Evolutionary conservation across 768 basidiomycete genomes (phyloP).

Genomic region (Lactarius quietus): DNA sequence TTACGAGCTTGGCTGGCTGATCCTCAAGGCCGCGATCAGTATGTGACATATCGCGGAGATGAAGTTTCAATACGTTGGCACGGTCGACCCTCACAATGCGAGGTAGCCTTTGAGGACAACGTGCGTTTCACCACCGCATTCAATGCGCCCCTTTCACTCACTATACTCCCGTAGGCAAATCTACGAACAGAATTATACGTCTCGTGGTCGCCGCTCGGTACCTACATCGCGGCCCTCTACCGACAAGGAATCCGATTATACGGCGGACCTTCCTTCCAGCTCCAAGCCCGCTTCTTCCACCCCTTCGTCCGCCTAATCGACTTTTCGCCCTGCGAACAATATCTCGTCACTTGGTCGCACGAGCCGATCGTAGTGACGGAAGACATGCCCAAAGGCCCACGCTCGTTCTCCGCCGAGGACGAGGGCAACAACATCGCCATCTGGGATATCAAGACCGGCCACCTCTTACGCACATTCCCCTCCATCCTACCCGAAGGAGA

Average conservation of each 20-base stretch:
- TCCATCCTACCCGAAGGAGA: constrained; percentile 60
- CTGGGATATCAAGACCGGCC: constrained; percentile 96
- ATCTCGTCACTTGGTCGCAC: constrained; percentile 96
- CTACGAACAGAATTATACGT: constrained; percentile 93
- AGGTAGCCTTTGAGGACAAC: constrained; percentile 68
- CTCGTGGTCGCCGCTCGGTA: constrained; percentile 95
- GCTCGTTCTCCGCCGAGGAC: constrained; percentile 88
- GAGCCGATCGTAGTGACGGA: constrained; percentile 87
- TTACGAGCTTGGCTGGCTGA: constrained; percentile 94
- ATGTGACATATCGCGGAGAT: constrained; percentile 89
- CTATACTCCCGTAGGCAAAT: constrained; percentile 40
- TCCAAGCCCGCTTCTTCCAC: constrained; percentile 89
- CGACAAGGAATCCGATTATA: constrained; percentile 94
- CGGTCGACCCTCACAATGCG: constrained; percentile 83
- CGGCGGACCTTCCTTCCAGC: constrained; percentile 90
- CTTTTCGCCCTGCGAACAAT: constrained; percentile 96
- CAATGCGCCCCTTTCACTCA: constrained; percentile 18
- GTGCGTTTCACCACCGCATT: constrained; percentile 41
- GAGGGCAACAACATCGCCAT: constrained; percentile 96
- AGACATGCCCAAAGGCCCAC: constrained; percentile 73
- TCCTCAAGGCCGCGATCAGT: constrained; percentile 90
- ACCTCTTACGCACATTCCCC: constrained; percentile 88
- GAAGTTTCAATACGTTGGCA: constrained; percentile 92
- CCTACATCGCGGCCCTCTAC: constrained; percentile 91
- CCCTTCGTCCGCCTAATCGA: constrained; percentile 93